Evolutionary conservation across 495 filamentous ascomycete genomes (phyloP).

Genomic region (Lepraria neglecta): DNA sequence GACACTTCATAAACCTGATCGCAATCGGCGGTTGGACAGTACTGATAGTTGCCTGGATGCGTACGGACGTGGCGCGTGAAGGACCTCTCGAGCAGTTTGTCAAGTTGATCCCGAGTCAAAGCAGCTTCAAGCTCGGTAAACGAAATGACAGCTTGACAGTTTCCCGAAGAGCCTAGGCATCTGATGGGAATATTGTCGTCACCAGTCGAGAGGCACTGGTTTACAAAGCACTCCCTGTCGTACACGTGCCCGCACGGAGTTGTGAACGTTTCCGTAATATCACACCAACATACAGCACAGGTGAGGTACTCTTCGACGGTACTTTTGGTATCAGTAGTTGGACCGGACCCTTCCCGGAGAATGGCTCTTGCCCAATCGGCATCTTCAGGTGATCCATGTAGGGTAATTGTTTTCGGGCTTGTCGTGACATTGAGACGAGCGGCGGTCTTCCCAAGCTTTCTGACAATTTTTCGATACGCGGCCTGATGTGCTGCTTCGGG

Average conservation of each 20-base stretch:
- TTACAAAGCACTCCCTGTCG: conserved; percentile 35
- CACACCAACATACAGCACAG: conserved; percentile 35
- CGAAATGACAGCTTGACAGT: conserved; percentile 24
- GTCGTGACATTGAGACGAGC: conserved; percentile 19
- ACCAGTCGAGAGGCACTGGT: conserved; percentile 27
- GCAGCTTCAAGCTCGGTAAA: conserved; percentile 27
- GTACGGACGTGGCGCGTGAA: conserved; percentile 31
- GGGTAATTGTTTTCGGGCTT: conserved; percentile 22
- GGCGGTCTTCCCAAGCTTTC: conserved; percentile 19
- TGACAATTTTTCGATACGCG: conserved; percentile 17
- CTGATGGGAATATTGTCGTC: conserved; percentile 31
- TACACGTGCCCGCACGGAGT: conserved; percentile 36
- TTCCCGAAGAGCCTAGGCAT: conserved; percentile 28
- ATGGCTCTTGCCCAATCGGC: conserved; percentile 11
- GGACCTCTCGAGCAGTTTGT: conserved; percentile 32
- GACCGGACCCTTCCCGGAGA: background rate
- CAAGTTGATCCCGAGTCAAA: conserved; percentile 35
- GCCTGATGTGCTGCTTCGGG: conserved; percentile 1
- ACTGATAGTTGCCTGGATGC: conserved; percentile 29
- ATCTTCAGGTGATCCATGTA: conserved; percentile 10
- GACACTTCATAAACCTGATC: conserved; percentile 29
- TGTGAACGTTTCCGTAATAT: conserved; percentile 24
- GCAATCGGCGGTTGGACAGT: conserved; percentile 37
- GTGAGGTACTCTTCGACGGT: background rate
- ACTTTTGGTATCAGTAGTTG: background rate